phyloP scores from a whole-genome alignment of 2,329 filamentous ascomycete species.

The Curvularia eragrostidis region DNA sequence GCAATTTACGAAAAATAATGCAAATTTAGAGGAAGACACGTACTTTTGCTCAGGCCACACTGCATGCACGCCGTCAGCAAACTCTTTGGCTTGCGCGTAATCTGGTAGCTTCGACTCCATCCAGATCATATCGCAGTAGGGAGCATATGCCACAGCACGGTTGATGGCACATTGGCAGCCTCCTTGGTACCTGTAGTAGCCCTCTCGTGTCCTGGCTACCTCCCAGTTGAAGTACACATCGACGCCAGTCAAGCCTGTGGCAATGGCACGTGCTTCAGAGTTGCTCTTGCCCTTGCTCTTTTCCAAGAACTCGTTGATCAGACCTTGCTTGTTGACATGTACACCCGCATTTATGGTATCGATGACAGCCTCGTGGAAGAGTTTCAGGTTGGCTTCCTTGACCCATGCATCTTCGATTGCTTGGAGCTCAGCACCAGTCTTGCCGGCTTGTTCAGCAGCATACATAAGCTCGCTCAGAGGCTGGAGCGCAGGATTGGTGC shows the following conservation, averaged over 20 bases:
- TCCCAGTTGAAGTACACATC: constrained; percentile 97
- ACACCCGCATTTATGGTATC: constrained; percentile 77
- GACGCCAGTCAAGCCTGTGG: constrained; percentile 75
- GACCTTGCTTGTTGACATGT: constrained; percentile 70
- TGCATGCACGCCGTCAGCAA: constrained; percentile 90
- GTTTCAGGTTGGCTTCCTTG: constrained; percentile 77
- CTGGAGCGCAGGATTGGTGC: constrained; percentile 83
- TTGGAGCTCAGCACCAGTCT: constrained; percentile 81
- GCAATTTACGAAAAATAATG: not conserved
- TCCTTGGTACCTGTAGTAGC: constrained; percentile 91
- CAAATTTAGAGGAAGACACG: constrained; percentile 45
- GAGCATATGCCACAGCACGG: constrained; percentile 87
- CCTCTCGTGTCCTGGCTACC: constrained; percentile 87
- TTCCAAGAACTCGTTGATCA: constrained; percentile 71
- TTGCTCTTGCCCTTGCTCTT: constrained; percentile 84
- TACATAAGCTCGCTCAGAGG: constrained; percentile 91
- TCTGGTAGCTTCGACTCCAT: constrained; percentile 99
- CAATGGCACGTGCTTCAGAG: constrained; percentile 78
- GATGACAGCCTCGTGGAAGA: constrained; percentile 88
- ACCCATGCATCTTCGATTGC: constrained; percentile 92
- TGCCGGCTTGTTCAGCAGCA: constrained; percentile 80
- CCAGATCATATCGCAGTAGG: constrained; percentile 96
- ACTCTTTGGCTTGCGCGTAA: constrained; percentile 88
- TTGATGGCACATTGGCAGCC: constrained; percentile 91
- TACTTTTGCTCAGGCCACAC: constrained; percentile 97